Percentiles rank a stretch among this genome's conserved stretches.
Evolutionary conservation across 164 flowering plant genomes (phyloP).

Genomic region (Magnolia kwangsiensis): DNA sequence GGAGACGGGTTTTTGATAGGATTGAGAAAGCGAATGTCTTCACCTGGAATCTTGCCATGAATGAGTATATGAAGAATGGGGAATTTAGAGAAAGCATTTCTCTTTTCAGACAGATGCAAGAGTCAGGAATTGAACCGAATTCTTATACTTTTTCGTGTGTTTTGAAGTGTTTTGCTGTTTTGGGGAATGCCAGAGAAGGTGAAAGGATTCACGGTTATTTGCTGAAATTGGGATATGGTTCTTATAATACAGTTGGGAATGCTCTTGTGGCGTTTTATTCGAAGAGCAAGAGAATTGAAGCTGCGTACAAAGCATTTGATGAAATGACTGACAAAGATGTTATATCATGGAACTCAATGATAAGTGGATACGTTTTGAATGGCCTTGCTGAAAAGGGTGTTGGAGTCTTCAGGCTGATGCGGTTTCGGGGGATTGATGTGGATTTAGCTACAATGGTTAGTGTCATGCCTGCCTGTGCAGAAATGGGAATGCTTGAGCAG

Average conservation of each 20-base stretch:
- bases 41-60: conserved; percentile 59
- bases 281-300: conserved; percentile 29
- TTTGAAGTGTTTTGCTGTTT: conserved; percentile 49
- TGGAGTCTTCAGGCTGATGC: conserved; percentile 28
- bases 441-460: conserved; percentile 50
- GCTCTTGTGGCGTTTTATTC: conserved; percentile 52
- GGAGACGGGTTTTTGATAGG: conserved; percentile 48
- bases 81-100: conserved; percentile 36
- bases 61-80: conserved; percentile 45
- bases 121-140: conserved; percentile 33
- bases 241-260: conserved; percentile 40
- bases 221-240: conserved; percentile 40
- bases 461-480: conserved; percentile 50
- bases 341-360: conserved; percentile 68
- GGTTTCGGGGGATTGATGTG: conserved; percentile 25
- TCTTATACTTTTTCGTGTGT: conserved; percentile 47
- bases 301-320: conserved; percentile 52
- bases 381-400: conserved; percentile 14
- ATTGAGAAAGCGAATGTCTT: conserved; percentile 42
- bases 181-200: conserved; percentile 32
- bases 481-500: conserved; percentile 20
- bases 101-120: conserved; percentile 39
- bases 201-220: conserved; percentile 43
- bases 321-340: conserved; percentile 54
- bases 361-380: conserved; percentile 35